A percentile compares a stretch with the other conserved stretches of the same genome.
phyloP scores from a whole-genome alignment of 805 yeast species.

The Cyberlindnera lachancei region DNA sequence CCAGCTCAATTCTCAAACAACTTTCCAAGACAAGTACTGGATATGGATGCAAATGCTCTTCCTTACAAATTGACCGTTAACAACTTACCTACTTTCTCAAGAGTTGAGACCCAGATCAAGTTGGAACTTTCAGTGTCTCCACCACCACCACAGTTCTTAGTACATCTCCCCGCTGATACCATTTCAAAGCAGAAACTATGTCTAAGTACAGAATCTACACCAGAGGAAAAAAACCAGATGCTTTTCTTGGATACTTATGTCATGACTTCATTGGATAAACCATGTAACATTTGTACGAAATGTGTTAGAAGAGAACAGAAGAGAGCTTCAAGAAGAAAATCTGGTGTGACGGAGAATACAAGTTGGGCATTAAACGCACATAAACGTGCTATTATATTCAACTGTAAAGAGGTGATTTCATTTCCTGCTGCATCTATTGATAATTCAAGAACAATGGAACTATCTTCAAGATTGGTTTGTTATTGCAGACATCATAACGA shows the following conservation, averaged over 20 bases:
- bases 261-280: conserved; percentile 46
- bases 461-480: conserved; percentile 78
- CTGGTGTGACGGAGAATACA: conserved; percentile 63
- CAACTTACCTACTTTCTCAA: conserved; percentile 70
- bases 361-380: conserved; percentile 72
- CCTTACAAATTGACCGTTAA: conserved; percentile 44
- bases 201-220: conserved; percentile 37
- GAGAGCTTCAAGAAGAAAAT: conserved; percentile 87
- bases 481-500: conserved; percentile 95
- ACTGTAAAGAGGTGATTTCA: conserved; percentile 80
- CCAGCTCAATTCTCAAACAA: conserved; percentile 17
- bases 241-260: conserved; percentile 74
- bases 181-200: conserved; percentile 83
- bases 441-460: conserved; percentile 32
- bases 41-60: conserved; percentile 20
- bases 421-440: conserved; percentile 46
- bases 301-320: conserved; percentile 92
- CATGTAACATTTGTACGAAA: conserved; percentile 77
- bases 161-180: conserved; percentile 82
- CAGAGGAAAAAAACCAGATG: conserved; percentile 43
- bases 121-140: conserved; percentile 63
- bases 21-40: conserved; percentile 23
- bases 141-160: conserved; percentile 61
- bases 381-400: conserved; percentile 82
- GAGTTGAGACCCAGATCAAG: conserved; percentile 95